Evolutionary conservation across 192 early-diverging fungal genomes (phyloP), one percentile per base, ranked within the genome.

Genomic region (Chytriomyces sp.): DNA sequence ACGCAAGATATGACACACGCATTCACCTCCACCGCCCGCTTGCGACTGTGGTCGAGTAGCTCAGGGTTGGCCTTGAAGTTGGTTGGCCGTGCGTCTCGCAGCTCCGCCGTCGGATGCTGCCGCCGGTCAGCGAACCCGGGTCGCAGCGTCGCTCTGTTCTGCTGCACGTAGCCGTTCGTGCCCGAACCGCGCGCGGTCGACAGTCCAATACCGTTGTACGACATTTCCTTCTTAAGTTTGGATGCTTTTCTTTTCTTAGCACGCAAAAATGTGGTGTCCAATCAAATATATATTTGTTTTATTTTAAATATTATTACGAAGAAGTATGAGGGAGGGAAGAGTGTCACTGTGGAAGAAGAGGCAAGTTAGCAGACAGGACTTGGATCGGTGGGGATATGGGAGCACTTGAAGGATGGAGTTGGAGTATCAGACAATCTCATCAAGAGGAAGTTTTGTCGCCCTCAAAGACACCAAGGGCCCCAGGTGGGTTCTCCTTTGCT

Each of bases 121-220:
- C 66, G 71, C 39, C 65, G 54, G 31, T 76, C 70, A 26, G 76
- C 73, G 54, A 55, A 71, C 10, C 73, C 77, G 17, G 73, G 79
- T 63, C 85, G 81, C 37, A 98, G 77, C 30, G 82, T 75, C 12
- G 95, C 93, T 56, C 91, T 79, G 81, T 95, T 99, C 34, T 92
- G 90, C 44, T 94, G 92, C 5, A 99, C 92, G 78, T 95, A 95
- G 59, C 97, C 97, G 75, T 98, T 99, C 6, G 97, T 99, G 38
- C 97, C 97, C 7, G 78, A 76, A 7, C 84, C 84, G 36, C 84
- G 71, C 25, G 82, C 78, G 0, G 84, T 86, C 8, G 72, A 32
- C 14, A 86, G 77, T 17, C 84, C 84, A 37, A 80, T 73, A 33
- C 78, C 78, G 75, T 80, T 80, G 75, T 80, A 80, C 72, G 32